Evolutionary conservation across 148 eudicot species (phyloP), one percentile per base, ranked within the genome.

Genomic region (Vaccinium darrowii): DNA sequence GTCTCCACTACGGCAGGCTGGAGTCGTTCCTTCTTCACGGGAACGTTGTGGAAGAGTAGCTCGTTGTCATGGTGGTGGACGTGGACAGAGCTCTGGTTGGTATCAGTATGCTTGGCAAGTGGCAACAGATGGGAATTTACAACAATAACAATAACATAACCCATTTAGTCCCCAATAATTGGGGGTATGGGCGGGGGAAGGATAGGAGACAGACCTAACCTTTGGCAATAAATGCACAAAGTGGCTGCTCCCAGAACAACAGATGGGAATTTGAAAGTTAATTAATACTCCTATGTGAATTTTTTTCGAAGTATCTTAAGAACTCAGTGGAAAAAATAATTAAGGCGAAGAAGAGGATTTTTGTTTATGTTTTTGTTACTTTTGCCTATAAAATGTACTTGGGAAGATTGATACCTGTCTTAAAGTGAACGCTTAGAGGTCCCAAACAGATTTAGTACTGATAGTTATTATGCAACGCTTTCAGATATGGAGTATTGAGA

Each of bases 1-100:
- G 76, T 85, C 92, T 67, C 78, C 84, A 23, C 82, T 83, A 18
- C 91, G 98, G 84, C 90, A 89, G 47, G 90, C 89, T 58, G 89
- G 81, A 75, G 80, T 88, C 19, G 69, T 86, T 81, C 74, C 93
- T 84, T 72, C 92, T 74, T 72, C 91, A n/a, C 86, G 84, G 21
- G 78, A 96, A 87, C 96, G 91, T 4, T 90, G 93, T 57, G 95
- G 93, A 76, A 89, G 92, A 81, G 83, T 83, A 30, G 18, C 85
- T 9, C 93, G 95, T 77, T 92, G 88, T 47, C 91, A 94, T 36
- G 85, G 87, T 43, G 92, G 87, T 72, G 92, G 89, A 7, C 92
- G 91, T 49, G 88, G 93, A 49, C 90, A 50, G 57, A 11, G 83
- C 53, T 85, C 93, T 81, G 89, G 90, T 75, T 89, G 88, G 76